Conservation (phyloP, 2,329 filamentous ascomycete species). For the Coniochaeta sp. region DNA sequence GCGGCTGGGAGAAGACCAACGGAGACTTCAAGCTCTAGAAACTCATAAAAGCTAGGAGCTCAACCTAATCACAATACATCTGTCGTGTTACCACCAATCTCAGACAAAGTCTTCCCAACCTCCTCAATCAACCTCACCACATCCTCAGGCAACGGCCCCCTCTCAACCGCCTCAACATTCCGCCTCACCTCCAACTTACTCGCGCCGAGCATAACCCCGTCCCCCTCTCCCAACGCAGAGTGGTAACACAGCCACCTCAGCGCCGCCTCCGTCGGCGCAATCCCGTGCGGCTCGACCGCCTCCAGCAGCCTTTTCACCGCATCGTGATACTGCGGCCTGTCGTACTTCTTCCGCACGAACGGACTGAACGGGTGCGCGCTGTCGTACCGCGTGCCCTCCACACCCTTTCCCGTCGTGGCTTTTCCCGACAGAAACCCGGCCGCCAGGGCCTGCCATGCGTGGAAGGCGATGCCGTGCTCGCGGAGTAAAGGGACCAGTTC, state of each 20-base stretch:
- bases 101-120: neutral
- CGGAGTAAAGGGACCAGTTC: conserved; percentile 5
- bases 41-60: too few relatives aligned
- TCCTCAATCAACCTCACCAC: neutral
- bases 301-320: conserved; percentile 6
- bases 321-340: conserved; percentile 10
- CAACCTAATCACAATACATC: too few relatives aligned
- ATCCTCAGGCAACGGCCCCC: neutral
- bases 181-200: neutral
- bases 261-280: conserved; percentile 10
- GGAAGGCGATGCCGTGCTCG: conserved; percentile 7
- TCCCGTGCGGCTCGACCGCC: conserved; percentile 7
- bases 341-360: conserved; percentile 9
- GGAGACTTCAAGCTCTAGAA: conserved; percentile 67
- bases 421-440: conserved; percentile 13
- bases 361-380: conserved; percentile 9
- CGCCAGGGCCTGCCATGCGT: conserved; percentile 11
- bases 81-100: too few relatives aligned
- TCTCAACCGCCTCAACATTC: neutral
- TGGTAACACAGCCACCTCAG: conserved; percentile 7
- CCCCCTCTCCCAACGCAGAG: conserved; percentile 3
- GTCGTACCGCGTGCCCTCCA: conserved; percentile 12
- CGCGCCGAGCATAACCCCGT: conserved; percentile 5
- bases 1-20: conserved; percentile 65
- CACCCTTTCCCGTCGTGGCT: conserved; percentile 10